Percentiles rank a stretch among this genome's conserved stretches.
phyloP scores from a whole-genome alignment of 768 basidiomycete species.

The Boletellus ananiceps region DNA sequence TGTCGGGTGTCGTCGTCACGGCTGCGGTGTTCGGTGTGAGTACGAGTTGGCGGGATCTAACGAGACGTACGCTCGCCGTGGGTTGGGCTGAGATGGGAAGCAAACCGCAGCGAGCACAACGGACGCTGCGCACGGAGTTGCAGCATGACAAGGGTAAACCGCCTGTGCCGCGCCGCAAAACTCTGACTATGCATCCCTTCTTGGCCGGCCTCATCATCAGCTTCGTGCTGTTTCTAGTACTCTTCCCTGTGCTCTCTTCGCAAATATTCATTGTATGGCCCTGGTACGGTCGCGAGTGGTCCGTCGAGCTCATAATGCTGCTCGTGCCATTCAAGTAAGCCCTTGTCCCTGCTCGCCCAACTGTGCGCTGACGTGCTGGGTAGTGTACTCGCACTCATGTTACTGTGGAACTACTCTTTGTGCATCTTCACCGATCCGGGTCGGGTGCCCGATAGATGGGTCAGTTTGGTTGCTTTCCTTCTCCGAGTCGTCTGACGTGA shows the following conservation, averaged over 20 bases:
- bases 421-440: constrained; percentile 86
- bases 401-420: constrained; percentile 87
- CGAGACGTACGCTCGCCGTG: background rate
- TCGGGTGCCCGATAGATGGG: constrained; percentile 73
- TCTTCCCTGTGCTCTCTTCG: constrained; percentile 84
- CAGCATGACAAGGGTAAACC: constrained; percentile 17
- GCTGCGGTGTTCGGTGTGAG: constrained; percentile 9
- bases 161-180: constrained; percentile 1
- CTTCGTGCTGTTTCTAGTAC: constrained; percentile 67
- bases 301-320: constrained; percentile 70
- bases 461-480: constrained; percentile 30
- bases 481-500: constrained; percentile 6
- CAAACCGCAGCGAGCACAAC: constrained; percentile 7
- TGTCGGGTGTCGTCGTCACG: background rate
- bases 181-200: constrained; percentile 40
- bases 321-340: constrained; percentile 88
- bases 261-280: constrained; percentile 92
- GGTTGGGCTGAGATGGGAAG: constrained; percentile 5
- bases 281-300: constrained; percentile 78
- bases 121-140: constrained; percentile 6
- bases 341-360: background rate
- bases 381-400: constrained; percentile 69
- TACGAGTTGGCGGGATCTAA: background rate
- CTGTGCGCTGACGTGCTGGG: constrained; percentile 6
- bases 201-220: constrained; percentile 62